Evolutionary conservation across 306 rosid genomes (phyloP).

Genomic region (Begonia peltatifolia): DNA sequence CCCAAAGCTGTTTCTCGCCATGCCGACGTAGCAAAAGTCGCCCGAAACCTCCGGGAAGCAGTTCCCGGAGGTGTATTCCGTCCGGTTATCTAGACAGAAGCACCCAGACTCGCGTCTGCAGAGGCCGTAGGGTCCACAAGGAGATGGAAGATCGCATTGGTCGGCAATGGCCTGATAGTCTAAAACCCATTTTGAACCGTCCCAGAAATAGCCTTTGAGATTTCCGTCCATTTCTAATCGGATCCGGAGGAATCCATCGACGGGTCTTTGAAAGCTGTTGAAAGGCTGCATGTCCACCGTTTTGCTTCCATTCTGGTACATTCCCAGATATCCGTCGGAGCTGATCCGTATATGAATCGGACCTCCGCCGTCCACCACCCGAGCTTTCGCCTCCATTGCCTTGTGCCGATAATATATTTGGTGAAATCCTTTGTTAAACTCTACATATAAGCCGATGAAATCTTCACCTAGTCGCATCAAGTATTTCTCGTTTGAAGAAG

Average conservation of each 20-base stretch:
- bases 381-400: slow-evolving; percentile 39
- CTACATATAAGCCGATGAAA: slow-evolving; percentile 50
- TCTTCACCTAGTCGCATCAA: slow-evolving; percentile 33
- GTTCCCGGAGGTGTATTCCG: slow-evolving; percentile 28
- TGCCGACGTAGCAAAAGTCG: slow-evolving; percentile 28
- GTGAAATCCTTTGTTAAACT: slow-evolving; percentile 4
- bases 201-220: slow-evolving; percentile 62
- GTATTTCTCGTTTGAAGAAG: slow-evolving; percentile 31
- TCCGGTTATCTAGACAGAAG: slow-evolving; percentile 49
- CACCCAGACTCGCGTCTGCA: slow-evolving; percentile 51
- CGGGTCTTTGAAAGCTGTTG: slow-evolving; percentile 29
- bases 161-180: slow-evolving; percentile 43
- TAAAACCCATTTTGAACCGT: slow-evolving; percentile 34
- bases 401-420: slow-evolving; percentile 47
- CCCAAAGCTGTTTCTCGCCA: slow-evolving; percentile 18
- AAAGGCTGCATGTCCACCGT: slow-evolving; percentile 60
- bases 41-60: slow-evolving; percentile 18
- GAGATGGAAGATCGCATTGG: slow-evolving; percentile 51
- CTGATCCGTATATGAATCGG: slow-evolving; percentile 47
- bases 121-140: slow-evolving; percentile 76
- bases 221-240: slow-evolving; percentile 67
- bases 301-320: slow-evolving; percentile 51
- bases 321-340: slow-evolving; percentile 52
- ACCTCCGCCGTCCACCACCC: slow-evolving; percentile 29
- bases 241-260: slow-evolving; percentile 30